These are phyloP conservation scores for Euphrasia confusa DNA, from an alignment of 257 asterid species.

Conservation along the genomic window DNA sequence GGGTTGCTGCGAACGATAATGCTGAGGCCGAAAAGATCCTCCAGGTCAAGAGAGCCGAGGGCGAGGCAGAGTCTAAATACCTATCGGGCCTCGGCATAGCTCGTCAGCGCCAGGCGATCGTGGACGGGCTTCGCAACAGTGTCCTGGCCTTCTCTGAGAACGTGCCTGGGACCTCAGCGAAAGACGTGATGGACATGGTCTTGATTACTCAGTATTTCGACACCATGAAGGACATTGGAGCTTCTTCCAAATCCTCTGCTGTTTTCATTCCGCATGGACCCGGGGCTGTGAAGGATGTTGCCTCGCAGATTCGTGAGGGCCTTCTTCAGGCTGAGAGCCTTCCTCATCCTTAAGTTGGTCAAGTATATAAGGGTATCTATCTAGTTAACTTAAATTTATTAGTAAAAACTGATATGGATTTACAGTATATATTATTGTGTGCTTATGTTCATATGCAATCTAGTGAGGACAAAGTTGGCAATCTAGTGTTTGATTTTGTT, in stretches of 20 bases:
- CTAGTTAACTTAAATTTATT: no score
- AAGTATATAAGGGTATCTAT: not conserved
- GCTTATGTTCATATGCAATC: no score
- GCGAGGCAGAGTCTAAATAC: constrained; percentile 39
- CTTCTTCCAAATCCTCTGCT: constrained; percentile 37
- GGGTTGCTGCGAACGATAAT: constrained; percentile 34
- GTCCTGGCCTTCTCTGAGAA: constrained; percentile 27
- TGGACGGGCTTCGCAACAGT: constrained; percentile 35
- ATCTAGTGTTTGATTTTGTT: no score
- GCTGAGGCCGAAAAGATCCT: constrained; percentile 41
- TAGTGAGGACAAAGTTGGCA: no score
- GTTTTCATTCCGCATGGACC: constrained; percentile 48
- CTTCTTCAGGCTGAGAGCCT: constrained; percentile 37
- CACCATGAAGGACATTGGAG: constrained; percentile 45
- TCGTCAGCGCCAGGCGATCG: constrained; percentile 38
- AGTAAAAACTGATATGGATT: no score
- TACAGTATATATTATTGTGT: no score
- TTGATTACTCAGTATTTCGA: constrained; percentile 37
- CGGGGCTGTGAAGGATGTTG: constrained; percentile 41
- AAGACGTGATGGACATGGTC: constrained; percentile 45
- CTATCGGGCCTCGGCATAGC: constrained; percentile 33
- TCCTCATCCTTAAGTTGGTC: not conserved
- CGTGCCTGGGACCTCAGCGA: constrained; percentile 36
- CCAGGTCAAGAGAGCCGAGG: constrained; percentile 40
- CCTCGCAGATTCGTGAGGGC: constrained; percentile 40